Evolutionary conservation across 1,139 yeast genomes (phyloP).

Genomic region (Yamadazyma taylorii): DNA sequence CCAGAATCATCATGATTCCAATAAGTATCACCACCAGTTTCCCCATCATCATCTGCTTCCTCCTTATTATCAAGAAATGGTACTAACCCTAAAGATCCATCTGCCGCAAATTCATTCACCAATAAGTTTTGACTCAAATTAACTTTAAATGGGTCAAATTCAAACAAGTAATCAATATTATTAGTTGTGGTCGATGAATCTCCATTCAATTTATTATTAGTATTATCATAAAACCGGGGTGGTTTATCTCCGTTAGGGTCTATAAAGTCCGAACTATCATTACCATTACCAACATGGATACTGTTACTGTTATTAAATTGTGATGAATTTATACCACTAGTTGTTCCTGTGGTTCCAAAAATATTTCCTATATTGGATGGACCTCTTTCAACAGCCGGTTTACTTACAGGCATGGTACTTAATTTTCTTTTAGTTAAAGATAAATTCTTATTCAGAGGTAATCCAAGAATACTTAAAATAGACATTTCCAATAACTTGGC

Average conservation of each 20-base stretch:
- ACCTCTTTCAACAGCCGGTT: conserved; percentile 23
- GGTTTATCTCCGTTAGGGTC: conserved; percentile 21
- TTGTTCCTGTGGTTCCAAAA: too few relatives aligned
- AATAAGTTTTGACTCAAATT: conserved; percentile 36
- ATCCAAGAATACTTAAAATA: conserved; percentile 50
- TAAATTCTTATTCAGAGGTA: conserved; percentile 20
- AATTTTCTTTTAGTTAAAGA: conserved; percentile 19
- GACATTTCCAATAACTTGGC: conserved; percentile 57
- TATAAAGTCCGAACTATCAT: conserved; percentile 2
- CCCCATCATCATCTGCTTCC: conserved; percentile 9
- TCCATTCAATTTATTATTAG: neutral
- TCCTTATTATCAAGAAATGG: conserved; percentile 46
- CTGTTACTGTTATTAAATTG: too few relatives aligned
- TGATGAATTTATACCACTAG: too few relatives aligned
- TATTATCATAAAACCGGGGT: neutral
- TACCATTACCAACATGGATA: neutral
- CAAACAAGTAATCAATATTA: conserved; percentile 28
- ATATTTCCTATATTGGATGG: conserved; percentile 11
- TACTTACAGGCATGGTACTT: conserved; percentile 22
- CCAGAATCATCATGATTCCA: neutral
- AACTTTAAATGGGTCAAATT: conserved; percentile 44
- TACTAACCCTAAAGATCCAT: conserved; percentile 65
- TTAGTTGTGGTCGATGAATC: neutral
- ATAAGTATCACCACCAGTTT: neutral
- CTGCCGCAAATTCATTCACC: conserved; percentile 62